Conservation (phyloP, 441 rosid genomes). For the Pelargonium australe region DNA sequence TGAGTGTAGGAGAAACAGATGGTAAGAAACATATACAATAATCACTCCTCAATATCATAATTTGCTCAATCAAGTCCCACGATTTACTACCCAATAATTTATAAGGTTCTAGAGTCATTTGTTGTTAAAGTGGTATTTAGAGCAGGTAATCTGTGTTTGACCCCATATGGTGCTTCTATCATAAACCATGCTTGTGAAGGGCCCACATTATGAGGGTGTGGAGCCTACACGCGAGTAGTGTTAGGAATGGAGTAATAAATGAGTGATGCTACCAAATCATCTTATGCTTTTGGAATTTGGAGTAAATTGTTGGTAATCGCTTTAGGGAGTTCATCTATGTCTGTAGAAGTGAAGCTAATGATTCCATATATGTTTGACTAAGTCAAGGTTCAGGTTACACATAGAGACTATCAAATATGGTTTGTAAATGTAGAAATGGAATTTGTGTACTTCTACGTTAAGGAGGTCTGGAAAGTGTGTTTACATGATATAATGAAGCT, state of each 20-base stretch:
- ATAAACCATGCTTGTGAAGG: not conserved
- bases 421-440: not conserved
- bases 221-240: not conserved
- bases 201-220: not conserved
- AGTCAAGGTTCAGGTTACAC: not conserved
- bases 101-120: not conserved
- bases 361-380: not conserved
- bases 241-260: not conserved
- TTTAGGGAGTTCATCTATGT: not conserved
- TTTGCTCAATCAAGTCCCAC: too few relatives aligned
- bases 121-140: not conserved
- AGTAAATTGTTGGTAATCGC: not conserved
- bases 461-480: not conserved
- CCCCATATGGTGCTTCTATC: not conserved
- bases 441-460: not conserved
- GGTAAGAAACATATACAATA: too few relatives aligned
- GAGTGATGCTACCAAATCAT: not conserved
- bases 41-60: too few relatives aligned
- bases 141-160: not conserved
- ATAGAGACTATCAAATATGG: not conserved
- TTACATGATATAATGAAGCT: not conserved
- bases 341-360: not conserved
- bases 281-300: conserved; percentile 1
- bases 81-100: too few relatives aligned
- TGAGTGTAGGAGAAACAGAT: too few relatives aligned